Evolutionary conservation across 2,329 filamentous ascomycete genomes (phyloP), one percentile per base, ranked within the genome.

Genomic region (Fusarium sp.): DNA sequence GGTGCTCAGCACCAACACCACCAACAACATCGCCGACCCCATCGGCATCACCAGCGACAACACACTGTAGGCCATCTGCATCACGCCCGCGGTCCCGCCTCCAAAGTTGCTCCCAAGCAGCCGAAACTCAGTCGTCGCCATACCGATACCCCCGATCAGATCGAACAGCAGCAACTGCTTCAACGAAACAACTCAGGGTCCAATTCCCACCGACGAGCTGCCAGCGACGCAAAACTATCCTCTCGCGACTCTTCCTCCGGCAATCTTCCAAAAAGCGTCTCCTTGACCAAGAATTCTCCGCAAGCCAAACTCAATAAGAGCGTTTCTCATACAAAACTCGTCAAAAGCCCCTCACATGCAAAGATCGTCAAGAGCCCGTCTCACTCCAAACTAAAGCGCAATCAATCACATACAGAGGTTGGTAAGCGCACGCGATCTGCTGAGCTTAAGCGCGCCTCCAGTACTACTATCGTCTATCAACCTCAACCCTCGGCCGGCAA

Each of bases 381-480:
- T 5, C 82, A 86, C 53, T 79, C 83, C 17, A 86, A 77, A 71
- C 78, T 89, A 17, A 70, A 70, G 67, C 67, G 67, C 63, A 70
- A 70, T 64, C 63, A 59, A 19, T 70, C 67, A 15, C 67, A 70
- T 58, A 68, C 67, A 15, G 67, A 70, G 45, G 43, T 70, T 37
- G 67, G 63, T 54, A 88, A 87, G 79, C 86, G 87, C 75, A 89
- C 89, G 75, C 84, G 83, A 48, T 90, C 85, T 15, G 77, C 82
- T 41, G 82, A 82, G 70, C 79, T 87, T 49, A 87, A 87, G 74
- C 83, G 84, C 58, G 81, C 83, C 23, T 78, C 82, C 14, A 86
- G 84, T 53, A 83, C 85, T 55, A 83, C 83, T 27, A 79, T 81
- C 60, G 80, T 84, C 62, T 77, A 79, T 71, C 82, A 82, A 70